These are phyloP conservation scores for Fusarium sp. DNA, from an alignment of 2,329 filamentous ascomycete species.

Conservation along the genomic window DNA sequence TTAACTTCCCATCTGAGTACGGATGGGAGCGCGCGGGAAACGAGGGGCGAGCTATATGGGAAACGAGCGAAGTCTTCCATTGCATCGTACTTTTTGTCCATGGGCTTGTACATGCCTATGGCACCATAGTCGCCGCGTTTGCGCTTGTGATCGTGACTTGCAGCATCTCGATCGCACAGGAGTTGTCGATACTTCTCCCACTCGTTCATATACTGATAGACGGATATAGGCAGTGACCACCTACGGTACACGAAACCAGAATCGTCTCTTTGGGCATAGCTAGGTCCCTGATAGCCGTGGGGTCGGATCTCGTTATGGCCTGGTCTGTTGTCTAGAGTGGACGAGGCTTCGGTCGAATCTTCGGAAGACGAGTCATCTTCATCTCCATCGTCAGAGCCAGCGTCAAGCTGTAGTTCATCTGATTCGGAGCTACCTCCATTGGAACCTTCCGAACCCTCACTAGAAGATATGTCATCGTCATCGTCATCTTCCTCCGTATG, in stretches of 20 bases:
- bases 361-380: slow-evolving; percentile 1
- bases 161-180: not conserved
- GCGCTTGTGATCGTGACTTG: not conserved
- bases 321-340: slow-evolving; percentile 19
- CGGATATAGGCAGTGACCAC: slow-evolving; percentile 21
- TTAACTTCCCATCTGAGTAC: not conserved
- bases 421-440: not conserved
- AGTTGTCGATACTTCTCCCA: slow-evolving; percentile 10
- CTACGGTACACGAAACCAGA: not conserved
- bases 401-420: slow-evolving; percentile 1
- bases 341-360: slow-evolving; percentile 14
- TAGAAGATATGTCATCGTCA: slow-evolving; percentile 7
- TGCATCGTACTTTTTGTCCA: slow-evolving; percentile 30
- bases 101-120: not conserved
- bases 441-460: not conserved
- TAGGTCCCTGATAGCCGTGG: not conserved
- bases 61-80: slow-evolving; percentile 29
- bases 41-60: not conserved
- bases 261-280: not conserved
- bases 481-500: slow-evolving; percentile 1
- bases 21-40: not conserved
- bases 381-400: slow-evolving; percentile 8
- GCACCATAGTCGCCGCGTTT: slow-evolving; percentile 12
- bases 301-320: not conserved
- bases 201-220: slow-evolving; percentile 14